Evolutionary conservation across 495 filamentous ascomycete genomes (phyloP).

Genomic region (Penicillium pulvis): DNA sequence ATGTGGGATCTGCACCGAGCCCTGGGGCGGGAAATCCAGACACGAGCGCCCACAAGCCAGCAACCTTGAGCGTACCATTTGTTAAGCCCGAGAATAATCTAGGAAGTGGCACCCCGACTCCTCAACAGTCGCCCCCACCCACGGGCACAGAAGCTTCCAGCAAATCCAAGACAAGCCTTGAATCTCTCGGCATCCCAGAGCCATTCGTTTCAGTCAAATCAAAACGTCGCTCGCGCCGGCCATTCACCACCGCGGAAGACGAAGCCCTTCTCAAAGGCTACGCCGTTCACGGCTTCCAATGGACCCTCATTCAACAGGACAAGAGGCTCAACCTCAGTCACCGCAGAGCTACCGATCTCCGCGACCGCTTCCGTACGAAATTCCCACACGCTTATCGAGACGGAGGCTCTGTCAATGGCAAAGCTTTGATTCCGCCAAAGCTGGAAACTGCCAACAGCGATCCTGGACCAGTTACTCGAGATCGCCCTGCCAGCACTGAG

Average conservation of each 20-base stretch:
- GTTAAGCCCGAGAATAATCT: slow-evolving; percentile 18
- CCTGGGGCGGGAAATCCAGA: slow-evolving; percentile 15
- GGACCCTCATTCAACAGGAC: slow-evolving; percentile 80
- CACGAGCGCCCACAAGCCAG: slow-evolving; percentile 19
- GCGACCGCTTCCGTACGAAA: slow-evolving; percentile 80
- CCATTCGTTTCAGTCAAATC: slow-evolving; percentile 39
- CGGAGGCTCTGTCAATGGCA: slow-evolving; percentile 45
- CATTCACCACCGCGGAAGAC: slow-evolving; percentile 77
- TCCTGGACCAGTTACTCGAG: slow-evolving; percentile 15
- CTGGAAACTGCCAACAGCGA: slow-evolving; percentile 3
- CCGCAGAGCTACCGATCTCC: slow-evolving; percentile 74
- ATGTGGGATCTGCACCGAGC: slow-evolving; percentile 15
- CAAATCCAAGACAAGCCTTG: slow-evolving; percentile 35
- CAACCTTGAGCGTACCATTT: slow-evolving; percentile 27
- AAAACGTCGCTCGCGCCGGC: slow-evolving; percentile 49
- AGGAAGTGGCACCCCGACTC: slow-evolving; percentile 6
- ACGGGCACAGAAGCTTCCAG: slow-evolving; percentile 24
- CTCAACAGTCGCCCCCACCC: slow-evolving; percentile 11
- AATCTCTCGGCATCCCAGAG: slow-evolving; percentile 40
- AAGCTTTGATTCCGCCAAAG: slow-evolving; percentile 18
- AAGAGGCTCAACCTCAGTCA: slow-evolving; percentile 62
- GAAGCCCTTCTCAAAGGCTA: slow-evolving; percentile 75
- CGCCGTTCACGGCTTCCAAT: slow-evolving; percentile 71
- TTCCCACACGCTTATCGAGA: slow-evolving; percentile 73
- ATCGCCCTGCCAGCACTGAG: slow-evolving; percentile 9